phyloP scores from a whole-genome alignment of 1,284 basidiomycete genomes.

The Cryptococcus jaspeensis region DNA sequence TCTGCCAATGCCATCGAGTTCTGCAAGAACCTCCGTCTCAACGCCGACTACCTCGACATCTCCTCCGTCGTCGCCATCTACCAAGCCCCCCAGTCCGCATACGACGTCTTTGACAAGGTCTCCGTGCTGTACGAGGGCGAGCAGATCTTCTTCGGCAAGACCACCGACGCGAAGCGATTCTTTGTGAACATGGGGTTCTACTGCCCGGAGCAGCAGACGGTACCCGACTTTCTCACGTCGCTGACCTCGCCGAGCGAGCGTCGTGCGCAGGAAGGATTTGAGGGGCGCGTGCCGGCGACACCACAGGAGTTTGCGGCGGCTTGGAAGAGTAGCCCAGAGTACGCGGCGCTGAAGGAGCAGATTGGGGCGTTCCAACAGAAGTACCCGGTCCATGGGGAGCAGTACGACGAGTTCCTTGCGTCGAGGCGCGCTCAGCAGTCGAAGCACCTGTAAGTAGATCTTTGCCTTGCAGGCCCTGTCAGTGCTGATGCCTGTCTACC shows the following conservation, averaged over 20 bases:
- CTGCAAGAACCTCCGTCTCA: conserved; percentile 56
- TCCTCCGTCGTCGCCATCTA: conserved; percentile 53
- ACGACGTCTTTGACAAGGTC: conserved; percentile 66
- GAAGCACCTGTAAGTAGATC: conserved; percentile 50
- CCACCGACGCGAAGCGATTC: conserved; percentile 69
- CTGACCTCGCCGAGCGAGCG: conserved; percentile 64
- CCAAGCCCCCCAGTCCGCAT: conserved; percentile 55
- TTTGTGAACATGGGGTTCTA: conserved; percentile 76
- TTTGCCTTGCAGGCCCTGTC: no score
- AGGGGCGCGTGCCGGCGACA: conserved; percentile 59
- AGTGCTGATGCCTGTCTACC: neutral
- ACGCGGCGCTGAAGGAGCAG: conserved; percentile 43
- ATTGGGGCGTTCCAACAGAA: conserved; percentile 47
- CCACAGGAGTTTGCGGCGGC: conserved; percentile 59
- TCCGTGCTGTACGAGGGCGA: conserved; percentile 75
- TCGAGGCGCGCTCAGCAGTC: conserved; percentile 52
- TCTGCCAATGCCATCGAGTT: conserved; percentile 59
- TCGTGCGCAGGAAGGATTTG: conserved; percentile 56
- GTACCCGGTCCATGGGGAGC: conserved; percentile 49
- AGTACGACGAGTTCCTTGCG: conserved; percentile 49
- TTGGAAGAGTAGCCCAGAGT: conserved; percentile 48
- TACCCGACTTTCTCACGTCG: conserved; percentile 60
- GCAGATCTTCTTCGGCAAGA: conserved; percentile 77
- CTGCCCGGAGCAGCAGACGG: conserved; percentile 51
- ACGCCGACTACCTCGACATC: conserved; percentile 53